Conservation (phyloP, 805 yeast genomes). For the Clavispora santaluciae region DNA sequence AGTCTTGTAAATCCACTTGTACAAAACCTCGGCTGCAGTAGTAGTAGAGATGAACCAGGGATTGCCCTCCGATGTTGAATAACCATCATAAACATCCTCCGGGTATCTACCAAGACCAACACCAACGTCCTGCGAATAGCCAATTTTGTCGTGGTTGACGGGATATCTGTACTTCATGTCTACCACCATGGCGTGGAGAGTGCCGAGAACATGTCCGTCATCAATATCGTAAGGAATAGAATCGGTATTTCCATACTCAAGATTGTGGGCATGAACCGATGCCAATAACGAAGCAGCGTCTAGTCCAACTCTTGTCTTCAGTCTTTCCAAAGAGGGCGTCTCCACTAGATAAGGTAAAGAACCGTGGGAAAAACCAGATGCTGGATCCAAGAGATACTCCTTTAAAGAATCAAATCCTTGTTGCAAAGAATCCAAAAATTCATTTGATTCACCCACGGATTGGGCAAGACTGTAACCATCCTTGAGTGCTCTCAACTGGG, state of each 20-base stretch:
- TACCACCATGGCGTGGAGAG: constrained; percentile 55
- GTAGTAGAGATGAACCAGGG: constrained; percentile 90
- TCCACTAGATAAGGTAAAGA: constrained; percentile 59
- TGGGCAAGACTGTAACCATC: constrained; percentile 45
- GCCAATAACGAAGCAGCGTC: constrained; percentile 73
- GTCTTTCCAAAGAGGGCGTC: constrained; percentile 46
- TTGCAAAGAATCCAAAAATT: constrained; percentile 26
- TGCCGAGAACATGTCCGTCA: constrained; percentile 54
- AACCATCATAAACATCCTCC: constrained; percentile 84
- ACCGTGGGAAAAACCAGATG: constrained; percentile 32
- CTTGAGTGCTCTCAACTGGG: constrained; percentile 65
- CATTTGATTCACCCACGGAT: constrained; percentile 19
- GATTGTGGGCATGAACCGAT: constrained; percentile 43
- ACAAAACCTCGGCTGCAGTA: constrained; percentile 60
- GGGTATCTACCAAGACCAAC: constrained; percentile 89
- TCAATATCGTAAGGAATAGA: constrained; percentile 61
- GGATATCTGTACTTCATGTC: constrained; percentile 77
- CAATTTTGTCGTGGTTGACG: constrained; percentile 52
- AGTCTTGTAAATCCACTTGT: constrained; percentile 47
- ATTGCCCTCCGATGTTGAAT: constrained; percentile 69
- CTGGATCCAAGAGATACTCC: constrained; percentile 32
- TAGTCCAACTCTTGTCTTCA: constrained; percentile 58
- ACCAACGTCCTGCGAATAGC: constrained; percentile 34
- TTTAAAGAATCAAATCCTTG: constrained; percentile 30
- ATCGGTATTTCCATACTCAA: constrained; percentile 20